Evolutionary conservation across 495 filamentous ascomycete species (phyloP), one percentile per base, ranked within the genome.

Genomic region (Aspergillus nidulans): DNA sequence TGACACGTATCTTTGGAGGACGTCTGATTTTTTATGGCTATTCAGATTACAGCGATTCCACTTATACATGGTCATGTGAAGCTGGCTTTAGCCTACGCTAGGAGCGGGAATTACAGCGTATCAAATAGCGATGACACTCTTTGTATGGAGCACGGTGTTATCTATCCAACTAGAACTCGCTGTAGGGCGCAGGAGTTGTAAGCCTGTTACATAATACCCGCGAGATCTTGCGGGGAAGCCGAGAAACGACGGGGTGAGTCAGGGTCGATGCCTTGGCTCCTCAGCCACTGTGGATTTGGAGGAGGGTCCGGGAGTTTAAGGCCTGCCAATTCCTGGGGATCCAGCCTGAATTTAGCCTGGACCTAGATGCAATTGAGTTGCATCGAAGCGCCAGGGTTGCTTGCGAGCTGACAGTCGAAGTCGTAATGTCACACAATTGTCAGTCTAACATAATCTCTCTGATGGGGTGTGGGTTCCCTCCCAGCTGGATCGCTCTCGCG

Each of bases 181-280:
- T 20, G 20, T 42, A 25, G 15, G 7, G 25, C 24, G 8, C 20
- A 32, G 28, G 6, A 10, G 23, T 3, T 25, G 24, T 4, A 15
- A 26, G 25, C 16, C 34, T 38, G 13, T 36, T 38, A 38, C 28
- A 21, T 49, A 49, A 38, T 21, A 42, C 23, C n/a, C 23, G n/a
- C 24, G 10, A 41, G 24, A 30, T 23, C 38, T 30, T 52, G 49
- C 23, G 49, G 49, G 49, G 49, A 52, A 52, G 36, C 49, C 49
- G 49, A 52, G 26, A 28, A 51, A 15, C 48, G 34, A 21, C 30
- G 30, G 30, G 30, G 10, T 12, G 8, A 34, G 30, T 13, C 30
- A 12, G 30, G 30, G 6, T 6, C n/a, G n/a, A n/a, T n/a, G n/a
- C n/a, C n/a, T n/a, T n/a, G n/a, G n/a, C n/a, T n/a, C n/a, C n/a